Percentiles rank a stretch among this genome's conserved stretches.
These are phyloP conservation scores for Balansia obtecta DNA, from an alignment of 2,329 filamentous ascomycete species.

Conservation along the genomic window DNA sequence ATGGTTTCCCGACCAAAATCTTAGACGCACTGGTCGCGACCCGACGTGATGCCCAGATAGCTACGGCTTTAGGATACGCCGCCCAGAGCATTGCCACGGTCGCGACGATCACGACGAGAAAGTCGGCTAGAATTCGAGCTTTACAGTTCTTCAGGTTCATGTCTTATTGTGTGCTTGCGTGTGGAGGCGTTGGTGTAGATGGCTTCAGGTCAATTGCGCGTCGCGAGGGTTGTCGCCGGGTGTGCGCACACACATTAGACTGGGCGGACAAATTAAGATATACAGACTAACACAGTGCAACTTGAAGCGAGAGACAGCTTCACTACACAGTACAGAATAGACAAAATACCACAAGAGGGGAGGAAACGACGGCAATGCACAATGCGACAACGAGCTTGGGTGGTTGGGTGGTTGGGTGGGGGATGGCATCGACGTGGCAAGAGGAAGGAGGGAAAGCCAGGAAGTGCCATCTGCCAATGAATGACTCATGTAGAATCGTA, in stretches of 20 bases:
- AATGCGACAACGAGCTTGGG: constrained; percentile 19
- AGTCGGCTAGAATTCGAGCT: no score
- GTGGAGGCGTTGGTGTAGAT: constrained; percentile 15
- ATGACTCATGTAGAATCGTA: constrained; percentile 19
- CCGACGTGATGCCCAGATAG: no score
- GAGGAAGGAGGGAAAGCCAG: neutral
- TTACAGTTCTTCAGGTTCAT: no score
- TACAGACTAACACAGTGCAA: no score
- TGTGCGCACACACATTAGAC: neutral
- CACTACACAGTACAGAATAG: neutral
- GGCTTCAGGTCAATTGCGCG: constrained; percentile 16
- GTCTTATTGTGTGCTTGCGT: neutral
- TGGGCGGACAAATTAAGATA: no score
- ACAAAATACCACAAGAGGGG: neutral
- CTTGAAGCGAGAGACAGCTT: constrained; percentile 8
- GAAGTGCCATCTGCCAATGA: constrained; percentile 8
- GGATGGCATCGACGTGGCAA: constrained; percentile 1
- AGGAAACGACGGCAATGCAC: constrained; percentile 14
- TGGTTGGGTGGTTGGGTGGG: constrained; percentile 4
- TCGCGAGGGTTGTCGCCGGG: neutral
- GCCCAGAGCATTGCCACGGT: no score
- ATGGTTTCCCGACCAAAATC: neutral
- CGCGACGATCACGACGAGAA: no score
- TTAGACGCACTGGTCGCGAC: neutral
- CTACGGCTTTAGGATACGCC: neutral